Base-by-base conservation (phyloP, 768 basidiomycete species). In the Pisolithus sp. region DNA sequence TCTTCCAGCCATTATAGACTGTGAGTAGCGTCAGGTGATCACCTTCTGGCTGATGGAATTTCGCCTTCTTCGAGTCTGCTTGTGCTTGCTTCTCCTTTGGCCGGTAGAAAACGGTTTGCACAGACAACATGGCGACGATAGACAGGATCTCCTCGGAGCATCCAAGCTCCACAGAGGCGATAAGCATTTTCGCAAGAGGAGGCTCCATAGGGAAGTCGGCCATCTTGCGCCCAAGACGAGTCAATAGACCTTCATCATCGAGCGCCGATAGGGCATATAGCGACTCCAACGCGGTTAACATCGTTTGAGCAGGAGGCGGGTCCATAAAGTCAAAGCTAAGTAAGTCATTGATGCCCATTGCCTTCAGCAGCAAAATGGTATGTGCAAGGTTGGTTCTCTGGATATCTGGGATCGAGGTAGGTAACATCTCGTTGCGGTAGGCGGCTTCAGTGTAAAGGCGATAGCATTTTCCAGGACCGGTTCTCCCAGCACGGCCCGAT, bases 1-100 rank as follows among this genome's bases (percentile, higher is more conserved):
- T 85, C 65, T 97, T 96, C 96, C 96, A 99, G 15, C 92, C 96
- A 60, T 98, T 99, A 71, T 98, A 99, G 2, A 99, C 96, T 6
- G 95, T 89, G 55, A 93, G 71, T 36, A 94, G 69, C 10, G 92
- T 95, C 31, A 95, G 72, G 65, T 98, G 91, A 62, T 98, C 96
- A 8, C 96, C 96, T 73, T 98, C 96, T 1, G 96, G 92, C 66
- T 98, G 92, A 70, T 98, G 95, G 72, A 99, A 99, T 69, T 99
- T 99, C 30, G 96, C 96, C 69, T 98, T 99, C 75, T 99, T 98
- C 34, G 95, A 93, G 69, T 99, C 96, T 0, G 96, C 96, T 70
- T 98, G 95, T 10, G 90, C 93, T 67, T 98, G 96, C 71, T 98
- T 98, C 71, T 98, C 96, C 70, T 98, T 97, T n/a, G 95, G 96